A percentile compares a stretch with the other conserved stretches of the same genome.
Evolutionary conservation across 2,329 filamentous ascomycete genomes (phyloP).

Genomic region (Pseudopithomyces chartarum): DNA sequence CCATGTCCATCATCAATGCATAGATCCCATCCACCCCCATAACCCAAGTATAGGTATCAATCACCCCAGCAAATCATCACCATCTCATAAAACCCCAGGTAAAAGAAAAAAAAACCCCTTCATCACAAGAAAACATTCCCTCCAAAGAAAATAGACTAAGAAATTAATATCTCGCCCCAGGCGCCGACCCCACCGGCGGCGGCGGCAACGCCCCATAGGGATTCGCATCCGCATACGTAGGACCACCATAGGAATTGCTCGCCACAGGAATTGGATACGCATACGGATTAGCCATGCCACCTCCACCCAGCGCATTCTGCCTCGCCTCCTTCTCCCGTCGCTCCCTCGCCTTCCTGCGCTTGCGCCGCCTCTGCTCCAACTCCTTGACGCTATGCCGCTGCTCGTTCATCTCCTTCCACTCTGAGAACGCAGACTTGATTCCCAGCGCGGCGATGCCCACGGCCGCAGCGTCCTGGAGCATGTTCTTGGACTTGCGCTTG

Average conservation of each 20-base stretch:
- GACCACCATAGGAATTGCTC: too few species aligned
- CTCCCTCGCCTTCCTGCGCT: conserved; percentile 51
- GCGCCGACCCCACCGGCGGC: too few species aligned
- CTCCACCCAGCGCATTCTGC: conserved; percentile 46
- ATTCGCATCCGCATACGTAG: too few species aligned
- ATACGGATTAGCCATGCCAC: conserved; percentile 43
- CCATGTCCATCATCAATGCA: too few species aligned
- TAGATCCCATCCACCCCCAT: too few species aligned
- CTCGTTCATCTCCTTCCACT: conserved; percentile 71
- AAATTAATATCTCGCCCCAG: neutral
- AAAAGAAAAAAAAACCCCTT: too few species aligned
- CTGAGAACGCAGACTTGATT: conserved; percentile 68
- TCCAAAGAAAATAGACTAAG: too few species aligned
- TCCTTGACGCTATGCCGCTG: conserved; percentile 62
- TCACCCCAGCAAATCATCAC: too few species aligned
- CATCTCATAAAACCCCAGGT: too few species aligned
- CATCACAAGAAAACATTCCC: too few species aligned
- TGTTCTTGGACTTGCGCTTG: conserved; percentile 66
- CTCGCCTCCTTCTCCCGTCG: conserved; percentile 52
- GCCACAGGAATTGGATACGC: conserved; percentile 35
- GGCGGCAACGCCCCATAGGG: too few species aligned
- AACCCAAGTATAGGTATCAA: too few species aligned
- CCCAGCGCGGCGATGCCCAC: conserved; percentile 70
- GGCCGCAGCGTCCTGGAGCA: conserved; percentile 67
- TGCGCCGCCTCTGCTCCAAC: conserved; percentile 56